Base-by-base conservation (phyloP, 495 filamentous ascomycete genomes). In the Aspergillus avenaceus region DNA sequence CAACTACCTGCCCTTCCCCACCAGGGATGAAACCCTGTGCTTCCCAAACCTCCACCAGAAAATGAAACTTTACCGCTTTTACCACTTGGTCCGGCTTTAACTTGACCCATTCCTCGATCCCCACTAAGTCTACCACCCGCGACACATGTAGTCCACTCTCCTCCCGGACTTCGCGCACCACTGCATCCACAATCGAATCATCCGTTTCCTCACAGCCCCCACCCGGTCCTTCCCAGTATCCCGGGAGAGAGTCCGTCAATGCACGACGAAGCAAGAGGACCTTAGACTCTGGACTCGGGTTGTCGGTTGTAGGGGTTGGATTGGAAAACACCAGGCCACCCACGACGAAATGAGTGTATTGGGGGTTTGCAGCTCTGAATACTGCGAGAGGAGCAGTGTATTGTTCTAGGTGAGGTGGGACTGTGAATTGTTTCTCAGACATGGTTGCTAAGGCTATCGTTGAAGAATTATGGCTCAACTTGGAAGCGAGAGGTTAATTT, bases 161-260 rank as follows among this genome's bases (percentile, higher is more conserved):
- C 60, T 86, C 83, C 22, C 67, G 62, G 2, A 82, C 71, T 57
- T 84, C 80, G 1, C 83, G 64, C 12, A 67, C 80, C 0, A 77
- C 71, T 0, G 73, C 73, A 40, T 79, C 73, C 0, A 85, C 66
- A 13, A 86, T 61, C 0, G 75, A 82, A 9, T 58, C 52, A 1
- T 52, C 51, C 13, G 60, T 47, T 1, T 55, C 44, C 21, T 84
- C 81, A 27, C 58, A 57, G 9, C 68, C 63, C 4, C 83, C 83
- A 2, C 83, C 81, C 1, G 82, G 82, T 1, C 78, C 61, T 51
- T 86, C 83, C 83, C 83, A 84, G 49, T 56, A 59, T 12, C 69
- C 62, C 0, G 73, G 71, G 56, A 71, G 78, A 1, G 70, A 69
- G 43, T 62, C 57, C 7, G 78, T 71, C 29, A 52, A 28, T 16